Conservation (phyloP, 148 eudicot genomes). For the Camellia granthamiana region DNA sequence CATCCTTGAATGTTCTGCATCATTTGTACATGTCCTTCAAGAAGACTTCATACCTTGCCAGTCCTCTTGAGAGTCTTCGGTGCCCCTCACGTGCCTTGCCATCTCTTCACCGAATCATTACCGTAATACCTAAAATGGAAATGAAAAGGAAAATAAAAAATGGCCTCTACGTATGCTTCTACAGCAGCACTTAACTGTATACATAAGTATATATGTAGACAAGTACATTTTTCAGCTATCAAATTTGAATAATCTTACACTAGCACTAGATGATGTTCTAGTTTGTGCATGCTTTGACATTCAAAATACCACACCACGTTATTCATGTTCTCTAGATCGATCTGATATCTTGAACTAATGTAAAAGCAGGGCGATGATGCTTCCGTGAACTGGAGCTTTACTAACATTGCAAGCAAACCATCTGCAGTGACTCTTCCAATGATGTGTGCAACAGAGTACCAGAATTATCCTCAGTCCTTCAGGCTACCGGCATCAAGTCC, state of each 20-base stretch:
- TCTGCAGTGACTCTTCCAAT: conserved; percentile 16
- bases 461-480: conserved; percentile 45
- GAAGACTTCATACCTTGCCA: not conserved
- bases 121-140: not conserved
- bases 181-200: not conserved
- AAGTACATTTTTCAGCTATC: not conserved
- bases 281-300: not conserved
- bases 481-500: conserved; percentile 73
- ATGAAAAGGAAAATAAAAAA: not conserved
- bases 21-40: not conserved
- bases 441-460: conserved; percentile 47
- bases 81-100: not conserved
- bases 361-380: conserved; percentile 54
- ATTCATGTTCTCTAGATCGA: not conserved
- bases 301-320: not conserved
- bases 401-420: conserved; percentile 17
- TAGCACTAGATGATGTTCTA: not conserved
- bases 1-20: too few species aligned
- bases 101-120: not conserved
- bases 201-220: not conserved
- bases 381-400: conserved; percentile 31
- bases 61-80: not conserved
- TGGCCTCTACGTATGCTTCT: not conserved
- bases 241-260: not conserved
- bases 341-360: conserved; percentile 4